Evolutionary conservation across 129 eudicot genomes (phyloP), one percentile per base, ranked within the genome.

Genomic region (Centella asiatica): DNA sequence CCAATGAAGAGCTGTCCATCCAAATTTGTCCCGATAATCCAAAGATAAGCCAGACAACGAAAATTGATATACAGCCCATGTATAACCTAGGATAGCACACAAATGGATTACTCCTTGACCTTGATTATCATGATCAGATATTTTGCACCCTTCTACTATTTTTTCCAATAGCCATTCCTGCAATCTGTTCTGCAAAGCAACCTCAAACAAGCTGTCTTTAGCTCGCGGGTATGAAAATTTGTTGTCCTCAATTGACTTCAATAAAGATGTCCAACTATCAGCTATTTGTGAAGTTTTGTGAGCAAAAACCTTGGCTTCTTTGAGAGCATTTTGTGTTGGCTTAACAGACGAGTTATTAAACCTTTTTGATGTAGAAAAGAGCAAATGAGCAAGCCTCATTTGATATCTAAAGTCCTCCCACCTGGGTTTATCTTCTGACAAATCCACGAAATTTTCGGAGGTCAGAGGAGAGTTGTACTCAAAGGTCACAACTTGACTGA

Each of bases 1-100:
- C 99, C 99, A 92, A 74, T 92, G 99, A 71, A 92, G 90, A 68
- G 99, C 96, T 1, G 99, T 92, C 99, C 99, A 92, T 62, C 99
- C 99, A 74, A 15, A 74, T 72, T 84, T 92, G 70, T 92, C 99
- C 42, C 99, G 81, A 55, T 75, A 84, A 80, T 92, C 95, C 70
- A 92, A 78, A 26, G 99, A 92, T 68, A 92, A 74, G 18, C 96
- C 92, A 0, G 96, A 82, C 78, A 78, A 76, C 4, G 88, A 73
- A 77, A 74, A 84, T 18, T 90, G 86, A 50, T 74, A 76, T 46
- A 92, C 80, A 40, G 92, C 95, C 99, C 99, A 92, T 12, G 79
- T 82, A 62, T 87, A 92, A 62, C 81, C 96, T 46, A 92, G 80
- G 70, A 87, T 80, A 42, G 96, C 90, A 72, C 99, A 92, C 77